A percentile compares a stretch with the other conserved stretches of the same genome.
phyloP scores from a whole-genome alignment of 345 rosid genomes.

The Adansonia digitata region DNA sequence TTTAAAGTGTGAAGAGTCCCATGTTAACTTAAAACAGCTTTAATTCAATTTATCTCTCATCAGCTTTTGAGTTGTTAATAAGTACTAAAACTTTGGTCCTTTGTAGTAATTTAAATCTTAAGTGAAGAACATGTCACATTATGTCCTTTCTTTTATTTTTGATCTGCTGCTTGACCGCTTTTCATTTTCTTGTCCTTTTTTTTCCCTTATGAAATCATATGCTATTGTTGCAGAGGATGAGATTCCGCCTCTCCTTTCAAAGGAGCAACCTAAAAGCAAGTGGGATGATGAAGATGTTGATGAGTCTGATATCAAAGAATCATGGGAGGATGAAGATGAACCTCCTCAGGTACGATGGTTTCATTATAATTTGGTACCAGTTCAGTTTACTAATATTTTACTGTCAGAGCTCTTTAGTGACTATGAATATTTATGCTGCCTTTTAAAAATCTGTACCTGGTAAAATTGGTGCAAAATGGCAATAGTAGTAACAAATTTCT shows the following conservation, averaged over 20 bases:
- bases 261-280: constrained; percentile 46
- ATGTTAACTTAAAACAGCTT: background rate
- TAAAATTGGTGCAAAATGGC: background rate
- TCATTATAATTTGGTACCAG: background rate
- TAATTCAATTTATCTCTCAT: background rate
- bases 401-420: background rate
- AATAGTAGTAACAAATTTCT: background rate
- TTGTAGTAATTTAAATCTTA: background rate
- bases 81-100: background rate
- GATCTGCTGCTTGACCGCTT: background rate
- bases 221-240: constrained; percentile 53
- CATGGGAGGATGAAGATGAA: constrained; percentile 98
- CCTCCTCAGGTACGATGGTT: constrained; percentile 54
- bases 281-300: constrained; percentile 98
- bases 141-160: background rate
- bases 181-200: background rate
- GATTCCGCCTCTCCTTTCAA: constrained; percentile 46
- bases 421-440: background rate
- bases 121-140: background rate
- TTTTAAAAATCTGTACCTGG: background rate
- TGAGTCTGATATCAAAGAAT: constrained; percentile 81
- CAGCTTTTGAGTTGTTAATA: background rate
- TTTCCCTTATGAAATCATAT: background rate
- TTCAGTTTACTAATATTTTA: background rate
- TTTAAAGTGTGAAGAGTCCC: background rate